Percentiles rank a stretch among this genome's conserved stretches.
phyloP scores from a whole-genome alignment of 495 filamentous ascomycete species.

The Pyrenula aspistea region DNA sequence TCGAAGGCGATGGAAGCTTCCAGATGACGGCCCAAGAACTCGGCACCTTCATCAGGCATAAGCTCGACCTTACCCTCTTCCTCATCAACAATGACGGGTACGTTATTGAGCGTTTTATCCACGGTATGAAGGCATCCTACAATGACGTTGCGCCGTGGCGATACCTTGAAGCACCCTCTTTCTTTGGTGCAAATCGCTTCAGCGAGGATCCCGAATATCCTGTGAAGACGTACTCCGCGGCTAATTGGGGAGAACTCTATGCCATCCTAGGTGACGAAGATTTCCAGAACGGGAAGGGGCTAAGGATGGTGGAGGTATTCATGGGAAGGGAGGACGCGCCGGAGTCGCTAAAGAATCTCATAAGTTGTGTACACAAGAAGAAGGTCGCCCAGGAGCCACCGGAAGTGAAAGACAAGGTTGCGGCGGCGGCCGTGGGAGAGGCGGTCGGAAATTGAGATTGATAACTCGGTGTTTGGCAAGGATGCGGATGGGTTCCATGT shows the following conservation, averaged over 20 bases:
- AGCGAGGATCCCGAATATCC: not conserved
- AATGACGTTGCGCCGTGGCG: constrained; percentile 62
- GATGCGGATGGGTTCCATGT: not conserved
- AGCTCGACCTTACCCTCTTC: constrained; percentile 47
- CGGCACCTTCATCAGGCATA: constrained; percentile 59
- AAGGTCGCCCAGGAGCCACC: not conserved
- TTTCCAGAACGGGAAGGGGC: constrained; percentile 23
- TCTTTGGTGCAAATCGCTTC: constrained; percentile 25
- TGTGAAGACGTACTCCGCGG: constrained; percentile 15
- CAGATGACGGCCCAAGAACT: constrained; percentile 73
- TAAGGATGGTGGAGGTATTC: constrained; percentile 30
- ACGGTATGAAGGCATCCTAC: constrained; percentile 61
- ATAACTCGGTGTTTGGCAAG: too few relatives aligned
- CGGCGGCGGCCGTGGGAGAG: not conserved
- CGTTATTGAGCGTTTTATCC: constrained; percentile 65
- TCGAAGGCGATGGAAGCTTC: constrained; percentile 74
- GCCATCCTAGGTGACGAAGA: constrained; percentile 19
- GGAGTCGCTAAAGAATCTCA: constrained; percentile 14
- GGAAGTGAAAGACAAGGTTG: not conserved
- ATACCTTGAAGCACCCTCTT: constrained; percentile 31
- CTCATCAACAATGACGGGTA: constrained; percentile 68
- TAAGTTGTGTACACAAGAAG: constrained; percentile 17
- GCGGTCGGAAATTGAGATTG: not conserved
- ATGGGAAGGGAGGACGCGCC: constrained; percentile 34
- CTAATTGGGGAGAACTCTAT: constrained; percentile 25